Percentiles rank a stretch among this genome's conserved stretches.
These are phyloP conservation scores for Peniophora sp. DNA, from an alignment of 1,284 basidiomycete species.

Conservation along the genomic window DNA sequence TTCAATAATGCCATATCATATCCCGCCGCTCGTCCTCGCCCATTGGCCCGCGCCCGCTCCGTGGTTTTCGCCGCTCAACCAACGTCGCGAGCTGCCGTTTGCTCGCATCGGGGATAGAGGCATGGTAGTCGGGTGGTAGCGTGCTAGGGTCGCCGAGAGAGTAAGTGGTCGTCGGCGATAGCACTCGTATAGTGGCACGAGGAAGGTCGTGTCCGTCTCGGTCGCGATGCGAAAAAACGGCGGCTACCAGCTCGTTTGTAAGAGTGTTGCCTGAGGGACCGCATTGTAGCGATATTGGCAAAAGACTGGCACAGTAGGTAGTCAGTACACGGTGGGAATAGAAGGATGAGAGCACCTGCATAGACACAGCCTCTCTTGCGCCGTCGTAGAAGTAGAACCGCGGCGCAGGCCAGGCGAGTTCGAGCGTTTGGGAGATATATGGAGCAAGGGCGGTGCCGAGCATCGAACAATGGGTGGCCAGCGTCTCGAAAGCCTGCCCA, in stretches of 20 bases:
- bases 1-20: constrained; percentile 61
- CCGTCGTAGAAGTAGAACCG: constrained; percentile 78
- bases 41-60: constrained; percentile 31
- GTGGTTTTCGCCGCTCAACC: constrained; percentile 55
- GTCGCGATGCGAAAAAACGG: constrained; percentile 60
- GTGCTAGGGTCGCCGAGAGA: constrained; percentile 46
- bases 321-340: neutral
- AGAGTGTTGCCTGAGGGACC: constrained; percentile 65
- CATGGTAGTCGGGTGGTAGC: constrained; percentile 44
- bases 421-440: constrained; percentile 62
- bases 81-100: constrained; percentile 59
- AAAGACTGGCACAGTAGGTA: constrained; percentile 46
- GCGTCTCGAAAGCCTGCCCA: constrained; percentile 80
- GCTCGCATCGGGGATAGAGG: constrained; percentile 54
- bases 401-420: constrained; percentile 64
- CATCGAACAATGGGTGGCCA: constrained; percentile 73
- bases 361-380: constrained; percentile 69
- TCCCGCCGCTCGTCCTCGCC: constrained; percentile 55
- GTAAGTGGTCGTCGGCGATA: constrained; percentile 61
- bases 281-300: constrained; percentile 67
- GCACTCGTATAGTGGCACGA: constrained; percentile 71
- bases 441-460: constrained; percentile 65
- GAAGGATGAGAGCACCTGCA: no score
- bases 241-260: constrained; percentile 62
- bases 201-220: constrained; percentile 68